Conservation (phyloP, 2,329 filamentous ascomycete species). For the Apiospora rasikravindrae region DNA sequence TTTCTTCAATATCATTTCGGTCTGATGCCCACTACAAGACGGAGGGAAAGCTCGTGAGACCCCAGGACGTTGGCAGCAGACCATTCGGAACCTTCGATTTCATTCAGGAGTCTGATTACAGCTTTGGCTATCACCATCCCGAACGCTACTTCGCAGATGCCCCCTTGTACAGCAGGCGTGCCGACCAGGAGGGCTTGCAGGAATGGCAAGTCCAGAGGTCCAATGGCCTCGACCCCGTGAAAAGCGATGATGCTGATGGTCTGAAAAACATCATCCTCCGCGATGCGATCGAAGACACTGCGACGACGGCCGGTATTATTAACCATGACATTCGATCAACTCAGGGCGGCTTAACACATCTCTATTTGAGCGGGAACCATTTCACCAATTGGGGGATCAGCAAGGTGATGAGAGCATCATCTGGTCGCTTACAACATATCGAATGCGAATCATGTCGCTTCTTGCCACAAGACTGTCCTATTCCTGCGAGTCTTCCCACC, state of each 20-base stretch:
- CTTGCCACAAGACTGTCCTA: conserved; percentile 23
- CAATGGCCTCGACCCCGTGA: conserved; percentile 39
- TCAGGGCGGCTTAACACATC: conserved; percentile 54
- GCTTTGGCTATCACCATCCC: conserved; percentile 49
- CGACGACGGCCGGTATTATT: conserved; percentile 26
- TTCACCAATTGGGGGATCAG: conserved; percentile 52
- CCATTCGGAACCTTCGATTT: conserved; percentile 49
- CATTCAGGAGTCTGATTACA: conserved; percentile 54
- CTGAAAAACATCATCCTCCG: conserved; percentile 39
- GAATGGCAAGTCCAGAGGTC: conserved; percentile 41
- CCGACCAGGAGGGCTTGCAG: conserved; percentile 30
- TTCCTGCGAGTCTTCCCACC: conserved; percentile 35
- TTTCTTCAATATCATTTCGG: conserved; percentile 40
- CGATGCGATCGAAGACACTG: conserved; percentile 23
- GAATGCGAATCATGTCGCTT: conserved; percentile 53
- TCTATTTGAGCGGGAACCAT: conserved; percentile 57
- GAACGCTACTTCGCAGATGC: conserved; percentile 55
- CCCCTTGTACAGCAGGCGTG: conserved; percentile 45
- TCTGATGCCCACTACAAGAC: conserved; percentile 45
- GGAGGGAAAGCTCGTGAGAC: conserved; percentile 51
- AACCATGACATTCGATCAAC: conserved; percentile 33
- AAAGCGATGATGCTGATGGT: conserved; percentile 40
- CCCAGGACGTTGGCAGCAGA: conserved; percentile 36
- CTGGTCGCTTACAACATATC: conserved; percentile 57
- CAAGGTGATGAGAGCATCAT: conserved; percentile 47